Evolutionary conservation across 2,329 filamentous ascomycete species (phyloP).

Genomic region (Sclerotinia subarctica): DNA sequence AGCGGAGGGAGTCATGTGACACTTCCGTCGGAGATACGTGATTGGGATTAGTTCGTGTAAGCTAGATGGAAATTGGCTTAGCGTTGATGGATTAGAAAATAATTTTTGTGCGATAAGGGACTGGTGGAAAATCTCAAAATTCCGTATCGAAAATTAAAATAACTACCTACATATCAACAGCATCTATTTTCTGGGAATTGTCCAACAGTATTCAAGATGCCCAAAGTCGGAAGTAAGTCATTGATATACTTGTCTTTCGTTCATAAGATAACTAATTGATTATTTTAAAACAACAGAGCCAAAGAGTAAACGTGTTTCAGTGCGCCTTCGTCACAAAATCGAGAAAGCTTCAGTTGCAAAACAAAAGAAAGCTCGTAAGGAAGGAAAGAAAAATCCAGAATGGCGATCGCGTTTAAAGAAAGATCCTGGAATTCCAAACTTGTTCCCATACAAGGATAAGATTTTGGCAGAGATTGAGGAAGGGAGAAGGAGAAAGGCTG

Average conservation of each 20-base stretch:
- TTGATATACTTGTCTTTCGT: background rate
- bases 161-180: background rate
- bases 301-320: constrained; percentile 86
- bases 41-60: background rate
- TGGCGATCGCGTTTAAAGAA: constrained; percentile 96
- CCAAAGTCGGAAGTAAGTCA: constrained; percentile 39
- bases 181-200: constrained; percentile 15
- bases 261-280: constrained; percentile 24
- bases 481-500: constrained; percentile 73
- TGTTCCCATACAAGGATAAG: constrained; percentile 97
- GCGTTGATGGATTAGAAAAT: constrained; percentile 20
- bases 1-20: constrained; percentile 18
- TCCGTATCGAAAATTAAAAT: constrained; percentile 6
- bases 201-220: constrained; percentile 32
- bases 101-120: constrained; percentile 21
- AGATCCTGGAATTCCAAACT: constrained; percentile 93
- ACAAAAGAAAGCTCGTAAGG: constrained; percentile 84
- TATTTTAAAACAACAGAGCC: constrained; percentile 59
- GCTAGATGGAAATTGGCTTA: background rate
- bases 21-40: background rate
- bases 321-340: constrained; percentile 92
- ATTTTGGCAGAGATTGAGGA: constrained; percentile 94
- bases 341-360: constrained; percentile 88
- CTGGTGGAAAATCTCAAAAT: constrained; percentile 14
- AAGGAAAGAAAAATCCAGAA: constrained; percentile 94